Base-by-base conservation (phyloP, 176 grass and related monocot species). In the Tillandsia fasciculata region DNA sequence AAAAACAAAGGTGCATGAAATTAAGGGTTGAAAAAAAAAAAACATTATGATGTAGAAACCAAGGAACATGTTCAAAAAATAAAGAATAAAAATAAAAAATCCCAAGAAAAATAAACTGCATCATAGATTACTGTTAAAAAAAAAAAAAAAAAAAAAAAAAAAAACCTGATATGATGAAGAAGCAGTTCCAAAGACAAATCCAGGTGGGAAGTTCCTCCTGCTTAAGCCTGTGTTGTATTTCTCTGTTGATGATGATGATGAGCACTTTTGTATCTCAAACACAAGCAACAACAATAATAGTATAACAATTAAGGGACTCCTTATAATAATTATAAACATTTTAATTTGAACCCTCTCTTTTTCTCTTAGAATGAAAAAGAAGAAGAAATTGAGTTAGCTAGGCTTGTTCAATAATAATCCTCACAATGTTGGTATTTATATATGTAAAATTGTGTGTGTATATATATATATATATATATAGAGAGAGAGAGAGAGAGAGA, bases 181-280 rank as follows among this genome's bases (percentile, higher is more conserved):
- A 69, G 93, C 89, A 54, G 86, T 92, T 78, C 93, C 93, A 81
- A 97, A 97, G 9, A 90, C 82, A 77, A 97, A 97, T 1, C 89
- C 89, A 63, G 87, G 29, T 23, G 93, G 93, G 51, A 97, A 97
- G 67, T 86, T 92, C 17, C 78, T 66, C 57, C 93, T 83, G 57
- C 73, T 90, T 23, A 97, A 82, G 42, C 66, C 74, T 82, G 28
- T 61, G 52, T 68, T 72, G 48, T 77, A 64, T 42, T 42, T 42
- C 33, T 42, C 33, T 42, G 24, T 24, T 24, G 24, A 1, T 24
- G 33, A 6, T 42, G 7, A 42, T 74, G 79, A 81, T 42, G 66
- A 76, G 65, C 78, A 74, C 53, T 63, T 82, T 27, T 29, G 76
- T 59, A 2, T 49, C 47, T 51, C 61, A 65, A 67, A 71, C 64